These are phyloP conservation scores for Takashimella koratensis DNA, from an alignment of 1,284 basidiomycete genomes.

Conservation along the genomic window DNA sequence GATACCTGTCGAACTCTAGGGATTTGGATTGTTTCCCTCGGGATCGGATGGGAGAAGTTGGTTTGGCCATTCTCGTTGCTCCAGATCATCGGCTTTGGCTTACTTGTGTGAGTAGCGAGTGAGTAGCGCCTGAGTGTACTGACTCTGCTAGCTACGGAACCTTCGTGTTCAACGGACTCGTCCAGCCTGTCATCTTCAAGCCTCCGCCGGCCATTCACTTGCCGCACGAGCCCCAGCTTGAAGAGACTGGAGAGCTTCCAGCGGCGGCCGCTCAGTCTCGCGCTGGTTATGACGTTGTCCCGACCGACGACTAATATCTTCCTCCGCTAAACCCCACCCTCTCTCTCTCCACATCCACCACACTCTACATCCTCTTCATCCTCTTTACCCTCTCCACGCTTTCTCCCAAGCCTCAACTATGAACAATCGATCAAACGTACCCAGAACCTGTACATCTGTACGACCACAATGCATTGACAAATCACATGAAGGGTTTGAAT, in stretches of 20 bases:
- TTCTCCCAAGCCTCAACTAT: too few relatives aligned
- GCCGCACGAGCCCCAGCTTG: constrained; percentile 38
- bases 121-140: too few relatives aligned
- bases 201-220: constrained; percentile 32
- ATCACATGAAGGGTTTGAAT: too few relatives aligned
- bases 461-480: too few relatives aligned
- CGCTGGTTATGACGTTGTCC: constrained; percentile 38
- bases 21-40: constrained; percentile 71
- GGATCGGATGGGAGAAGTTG: constrained; percentile 87
- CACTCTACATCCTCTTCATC: too few relatives aligned
- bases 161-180: constrained; percentile 63
- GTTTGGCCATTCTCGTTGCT: constrained; percentile 76
- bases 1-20: constrained; percentile 94
- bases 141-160: constrained; percentile 44
- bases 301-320: not conserved
- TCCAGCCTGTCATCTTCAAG: constrained; percentile 61
- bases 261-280: constrained; percentile 28
- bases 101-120: constrained; percentile 74
- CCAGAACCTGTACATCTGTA: too few relatives aligned
- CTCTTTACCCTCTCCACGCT: too few relatives aligned
- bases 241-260: constrained; percentile 36
- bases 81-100: constrained; percentile 81
- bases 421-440: too few relatives aligned
- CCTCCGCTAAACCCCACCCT: not conserved
- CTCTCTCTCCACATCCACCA: too few relatives aligned